Evolutionary conservation across 345 rosid genomes (phyloP), one percentile per base, ranked within the genome.

Genomic region (Salix exigua): DNA sequence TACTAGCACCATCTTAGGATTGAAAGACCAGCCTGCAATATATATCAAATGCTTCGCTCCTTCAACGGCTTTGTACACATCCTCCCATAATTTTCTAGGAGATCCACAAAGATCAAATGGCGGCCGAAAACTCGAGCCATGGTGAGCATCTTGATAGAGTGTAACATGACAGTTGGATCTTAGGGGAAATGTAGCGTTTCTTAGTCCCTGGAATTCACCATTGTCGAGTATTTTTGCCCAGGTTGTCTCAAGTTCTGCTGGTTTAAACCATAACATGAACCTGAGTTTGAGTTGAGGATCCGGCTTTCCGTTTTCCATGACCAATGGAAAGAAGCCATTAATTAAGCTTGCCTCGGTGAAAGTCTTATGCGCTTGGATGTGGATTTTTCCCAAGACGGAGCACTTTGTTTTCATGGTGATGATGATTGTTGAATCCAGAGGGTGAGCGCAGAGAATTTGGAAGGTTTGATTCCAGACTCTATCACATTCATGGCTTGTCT

Each of bases 391-490:
- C 17, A 92, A 83, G 71, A 89, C 70, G 4, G 94, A 86, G 76
- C 97, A 90, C 31, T 82, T 90, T 31, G 97, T 85, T 84, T 84
- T 89, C 86, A 94, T 40, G 25, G 89, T 87, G 70, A 94, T 83
- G 37, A 94, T 94, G 80, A 94, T 67, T 51, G 67, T 78, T 31
- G 97, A 87, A 77, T 89, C 87, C 2, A 82, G 40, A 7, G 87
- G 91, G 60, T 92, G 94, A 3, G 98, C 97, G 50, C 97, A 94
- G 7, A 88, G 90, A 73, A 94, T 84, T 70, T 86, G 94, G 72
- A 94, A 91, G 17, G 95, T 92, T 69, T 92, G 98, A 78, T 91
- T 94, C 97, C 98, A 94, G n/a, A 89, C 77, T 3, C 97, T 87
- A 82, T 85, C 92, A 0, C 70, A 82, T 76, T 91, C 91, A 30